Evolutionary conservation across 2,329 filamentous ascomycete species (phyloP), one percentile per base, ranked within the genome.

Genomic region (Aureobasidium zeae): DNA sequence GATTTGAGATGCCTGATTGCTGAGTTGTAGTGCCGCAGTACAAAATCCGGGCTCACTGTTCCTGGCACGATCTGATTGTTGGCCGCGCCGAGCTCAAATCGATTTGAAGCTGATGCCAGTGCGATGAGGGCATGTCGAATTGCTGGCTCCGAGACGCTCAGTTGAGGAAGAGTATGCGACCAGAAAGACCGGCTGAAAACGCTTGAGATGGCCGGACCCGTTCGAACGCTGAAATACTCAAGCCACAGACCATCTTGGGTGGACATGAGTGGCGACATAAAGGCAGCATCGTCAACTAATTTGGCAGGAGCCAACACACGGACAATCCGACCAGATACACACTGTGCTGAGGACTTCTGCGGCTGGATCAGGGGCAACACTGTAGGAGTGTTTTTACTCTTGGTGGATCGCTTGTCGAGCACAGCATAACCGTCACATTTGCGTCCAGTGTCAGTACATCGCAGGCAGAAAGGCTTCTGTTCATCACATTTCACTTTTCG

Each of bases 401-500:
- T 38, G 19, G 7, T 22, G 16, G 24, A 32, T 16, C 13, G n/a
- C 3, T 13, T 41, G 17, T 17, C 15, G 34, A 41, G 46, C 10
- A 43, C 30, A 15, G 47, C 52, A 43, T 78, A 77, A 46, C 74
- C 74, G 53, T 77, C 74, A 52, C 74, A 77, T 50, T 65, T 69
- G 41, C 74, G 66, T 10, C 74, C 72, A 3, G 73, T 76, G 45
- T 68, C 71, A 24, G 65, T 66, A 52, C 74, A 77, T 45, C 71
- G 68, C 25, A 66, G 57, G 50, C 74, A 78, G 28, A 57, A 60
- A 1, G 73, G 73, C 45, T 71, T 74, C 13, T 57, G 60, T 57
- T 77, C 73, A 49, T 75, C 73, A 54, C 73, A 77, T 55, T 76
- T 76, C 42, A 76, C 68, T 45, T 72, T 71, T 38, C 73, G 69